These are phyloP conservation scores for Erysimum cheiranthoides DNA, from an alignment of 345 rosid species.

Conservation along the genomic window DNA sequence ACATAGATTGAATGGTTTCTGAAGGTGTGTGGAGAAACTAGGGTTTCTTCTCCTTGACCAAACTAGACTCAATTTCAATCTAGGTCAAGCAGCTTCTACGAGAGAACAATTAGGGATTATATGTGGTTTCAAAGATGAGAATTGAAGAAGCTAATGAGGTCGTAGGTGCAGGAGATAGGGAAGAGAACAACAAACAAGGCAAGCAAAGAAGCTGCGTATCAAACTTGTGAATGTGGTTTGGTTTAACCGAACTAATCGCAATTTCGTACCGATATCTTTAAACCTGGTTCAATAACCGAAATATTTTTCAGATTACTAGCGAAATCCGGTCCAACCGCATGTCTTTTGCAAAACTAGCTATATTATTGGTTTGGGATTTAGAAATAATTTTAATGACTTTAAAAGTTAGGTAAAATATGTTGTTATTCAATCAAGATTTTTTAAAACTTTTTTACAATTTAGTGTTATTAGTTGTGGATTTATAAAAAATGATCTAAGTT, in stretches of 20 bases:
- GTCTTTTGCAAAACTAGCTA: too few relatives aligned
- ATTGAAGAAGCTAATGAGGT: constrained; percentile 9
- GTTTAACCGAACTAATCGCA: not conserved
- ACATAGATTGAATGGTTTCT: constrained; percentile 8
- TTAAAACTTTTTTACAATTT: too few relatives aligned
- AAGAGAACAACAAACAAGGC: not conserved
- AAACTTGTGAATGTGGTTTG: not conserved
- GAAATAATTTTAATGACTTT: too few relatives aligned
- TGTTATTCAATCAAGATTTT: too few relatives aligned
- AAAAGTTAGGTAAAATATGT: too few relatives aligned
- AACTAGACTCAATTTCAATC: constrained; percentile 1
- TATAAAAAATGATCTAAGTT: too few relatives aligned
- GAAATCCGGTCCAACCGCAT: too few relatives aligned
- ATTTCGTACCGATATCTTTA: not conserved
- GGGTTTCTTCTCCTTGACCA: constrained; percentile 1
- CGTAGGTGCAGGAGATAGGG: not conserved
- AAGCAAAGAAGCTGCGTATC: not conserved
- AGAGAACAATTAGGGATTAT: not conserved
- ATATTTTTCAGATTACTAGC: too few relatives aligned
- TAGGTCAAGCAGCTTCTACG: not conserved
- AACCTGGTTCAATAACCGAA: not conserved
- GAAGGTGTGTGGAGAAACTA: constrained; percentile 3
- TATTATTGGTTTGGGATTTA: too few relatives aligned
- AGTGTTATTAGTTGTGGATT: too few relatives aligned
- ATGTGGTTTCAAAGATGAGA: not conserved